Base-by-base conservation (phyloP, 2,329 filamentous ascomycete species). In the Nigrograna mackinnonii region DNA sequence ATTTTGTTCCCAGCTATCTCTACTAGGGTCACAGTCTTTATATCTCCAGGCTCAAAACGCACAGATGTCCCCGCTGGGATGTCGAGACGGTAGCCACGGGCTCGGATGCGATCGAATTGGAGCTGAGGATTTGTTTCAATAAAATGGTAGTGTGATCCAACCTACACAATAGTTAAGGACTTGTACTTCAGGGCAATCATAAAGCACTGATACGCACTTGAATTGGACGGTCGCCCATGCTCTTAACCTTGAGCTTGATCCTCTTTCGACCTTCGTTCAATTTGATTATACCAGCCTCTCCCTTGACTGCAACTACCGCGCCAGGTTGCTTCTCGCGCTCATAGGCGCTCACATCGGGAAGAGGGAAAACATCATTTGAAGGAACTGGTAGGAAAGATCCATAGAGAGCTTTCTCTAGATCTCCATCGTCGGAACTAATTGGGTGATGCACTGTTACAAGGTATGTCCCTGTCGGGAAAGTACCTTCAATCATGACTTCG, bases 141-240 rank as follows among this genome's bases (percentile, higher is more conserved):
- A 66, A 97, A 95, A 71, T 96, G 92, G 68, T 96, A 97, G 71
- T 97, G 92, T 22, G 90, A 95, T 22, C 92, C 92, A 46, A 89
- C 79, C 80, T 84, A 55, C 11, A 17, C 20, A 2, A 26, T 41
- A 4, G 5, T 35, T 6, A 30, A 28, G 13, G 31, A 18, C 6
- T 5, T 21, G 18, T 35, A 17, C 18, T 7, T 11, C 4, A 16
- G 12, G 11, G n/a, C 7, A 4, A n/a, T 7, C n/a, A 11, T 33
- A n/a, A 4, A 13, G 26, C n/a, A 22, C 22, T 21, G 21, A 20
- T 12, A 20, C 67, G 31, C 65, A 91, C 87, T 77, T 96, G 91
- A 47, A 96, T 87, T 1, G 92, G 92, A 22, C 92, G 78, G 68
- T 97, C 92, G 5, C 92, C 92, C 57, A 81, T 88, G 68, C 89